A percentile compares a stretch with the other conserved stretches of the same genome.
Conservation (phyloP, 2,329 filamentous ascomycete species). For the Davidsoniella virescens region DNA sequence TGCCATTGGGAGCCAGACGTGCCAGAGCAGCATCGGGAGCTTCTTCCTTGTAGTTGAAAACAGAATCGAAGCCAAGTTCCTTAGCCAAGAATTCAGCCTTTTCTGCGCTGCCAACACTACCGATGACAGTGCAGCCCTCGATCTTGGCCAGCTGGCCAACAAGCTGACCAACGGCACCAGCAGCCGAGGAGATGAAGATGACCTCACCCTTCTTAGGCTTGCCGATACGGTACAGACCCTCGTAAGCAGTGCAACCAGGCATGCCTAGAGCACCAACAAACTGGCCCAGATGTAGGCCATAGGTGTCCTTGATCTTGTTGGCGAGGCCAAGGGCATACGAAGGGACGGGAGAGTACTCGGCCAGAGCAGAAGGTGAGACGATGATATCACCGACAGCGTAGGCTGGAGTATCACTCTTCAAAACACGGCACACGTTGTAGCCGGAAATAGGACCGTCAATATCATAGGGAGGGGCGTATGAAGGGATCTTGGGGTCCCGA, state of each 20-base stretch:
- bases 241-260: constrained; percentile 53
- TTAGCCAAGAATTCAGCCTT: constrained; percentile 52
- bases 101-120: constrained; percentile 62
- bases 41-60: constrained; percentile 85
- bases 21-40: constrained; percentile 48
- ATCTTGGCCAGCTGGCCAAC: constrained; percentile 74
- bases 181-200: constrained; percentile 67
- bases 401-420: constrained; percentile 48
- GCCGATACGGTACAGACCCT: constrained; percentile 49
- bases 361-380: constrained; percentile 37
- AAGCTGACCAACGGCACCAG: constrained; percentile 66
- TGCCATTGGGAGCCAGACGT: constrained; percentile 56
- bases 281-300: constrained; percentile 45
- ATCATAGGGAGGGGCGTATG: constrained; percentile 36
- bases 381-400: constrained; percentile 55
- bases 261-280: constrained; percentile 55
- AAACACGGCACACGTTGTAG: constrained; percentile 46
- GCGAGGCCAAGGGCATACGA: constrained; percentile 26
- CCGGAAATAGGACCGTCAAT: constrained; percentile 49
- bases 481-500: constrained; percentile 46
- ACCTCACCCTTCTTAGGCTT: constrained; percentile 51
- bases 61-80: constrained; percentile 38
- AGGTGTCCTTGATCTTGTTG: constrained; percentile 49
- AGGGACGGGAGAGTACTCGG: constrained; percentile 50
- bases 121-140: constrained; percentile 63